phyloP scores from a whole-genome alignment of 2,329 filamentous ascomycete species.

The Monosporascus sp. region DNA sequence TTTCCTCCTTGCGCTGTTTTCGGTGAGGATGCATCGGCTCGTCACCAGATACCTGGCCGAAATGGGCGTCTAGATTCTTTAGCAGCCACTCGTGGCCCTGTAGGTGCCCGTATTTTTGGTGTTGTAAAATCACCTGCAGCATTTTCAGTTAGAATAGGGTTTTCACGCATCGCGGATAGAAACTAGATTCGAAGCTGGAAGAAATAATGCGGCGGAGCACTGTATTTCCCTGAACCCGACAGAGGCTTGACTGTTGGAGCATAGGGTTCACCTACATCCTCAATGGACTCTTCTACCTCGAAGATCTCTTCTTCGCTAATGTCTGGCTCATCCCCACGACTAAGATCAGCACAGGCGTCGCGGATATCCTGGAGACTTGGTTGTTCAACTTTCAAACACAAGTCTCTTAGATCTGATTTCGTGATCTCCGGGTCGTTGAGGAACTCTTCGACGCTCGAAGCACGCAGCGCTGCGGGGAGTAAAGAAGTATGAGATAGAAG shows the following conservation, averaged over 20 bases:
- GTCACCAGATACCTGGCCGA: constrained; percentile 23
- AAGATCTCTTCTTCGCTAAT: constrained; percentile 29
- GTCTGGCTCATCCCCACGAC: constrained; percentile 28
- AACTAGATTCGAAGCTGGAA: background rate
- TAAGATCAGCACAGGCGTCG: constrained; percentile 46
- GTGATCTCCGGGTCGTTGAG: constrained; percentile 36
- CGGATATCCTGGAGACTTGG: constrained; percentile 44
- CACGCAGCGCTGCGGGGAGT: constrained; percentile 38
- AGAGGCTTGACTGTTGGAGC: too few species aligned
- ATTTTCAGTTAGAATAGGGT: background rate
- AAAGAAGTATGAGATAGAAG: constrained; percentile 40
- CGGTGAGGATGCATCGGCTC: background rate
- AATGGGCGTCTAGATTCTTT: constrained; percentile 28
- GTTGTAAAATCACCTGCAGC: constrained; percentile 10
- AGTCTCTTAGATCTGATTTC: constrained; percentile 37
- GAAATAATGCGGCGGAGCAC: background rate
- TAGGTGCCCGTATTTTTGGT: constrained; percentile 17
- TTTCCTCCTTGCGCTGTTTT: constrained; percentile 21
- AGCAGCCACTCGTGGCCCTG: constrained; percentile 17
- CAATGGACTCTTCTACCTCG: constrained; percentile 17
- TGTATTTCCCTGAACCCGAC: background rate
- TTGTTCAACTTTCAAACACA: constrained; percentile 43
- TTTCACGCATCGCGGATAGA: too few species aligned
- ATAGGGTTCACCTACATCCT: constrained; percentile 9
- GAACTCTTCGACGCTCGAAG: constrained; percentile 40